These are phyloP conservation scores for Obelidium mucronatum DNA, from an alignment of 192 early-diverging fungal genomes.

Conservation along the genomic window DNA sequence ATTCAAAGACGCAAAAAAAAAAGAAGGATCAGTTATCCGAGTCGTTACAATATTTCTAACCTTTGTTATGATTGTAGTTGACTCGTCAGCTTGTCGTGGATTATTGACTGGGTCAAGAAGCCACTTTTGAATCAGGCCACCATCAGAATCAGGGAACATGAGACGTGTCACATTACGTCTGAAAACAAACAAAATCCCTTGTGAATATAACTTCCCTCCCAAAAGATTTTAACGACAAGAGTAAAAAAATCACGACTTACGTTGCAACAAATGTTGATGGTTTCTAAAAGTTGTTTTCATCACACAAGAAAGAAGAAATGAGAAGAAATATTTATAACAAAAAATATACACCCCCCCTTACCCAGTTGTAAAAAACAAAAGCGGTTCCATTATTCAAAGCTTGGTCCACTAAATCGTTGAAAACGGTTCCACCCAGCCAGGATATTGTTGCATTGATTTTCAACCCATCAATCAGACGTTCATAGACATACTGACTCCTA, in stretches of 20 bases:
- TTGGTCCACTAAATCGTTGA: slow-evolving; percentile 16
- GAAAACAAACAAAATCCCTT: background rate
- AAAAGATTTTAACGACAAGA: background rate
- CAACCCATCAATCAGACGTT: slow-evolving; percentile 36
- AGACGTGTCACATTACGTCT: slow-evolving; percentile 30
- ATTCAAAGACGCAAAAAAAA: no score
- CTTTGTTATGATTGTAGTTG: slow-evolving; percentile 26
- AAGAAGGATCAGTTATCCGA: no score
- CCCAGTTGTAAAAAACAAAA: slow-evolving; percentile 38
- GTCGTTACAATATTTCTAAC: background rate
- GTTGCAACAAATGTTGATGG: slow-evolving; percentile 36
- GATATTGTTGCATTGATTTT: slow-evolving; percentile 18
- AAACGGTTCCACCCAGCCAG: slow-evolving; percentile 24
- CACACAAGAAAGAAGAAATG: background rate
- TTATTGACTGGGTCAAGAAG: slow-evolving; percentile 4
- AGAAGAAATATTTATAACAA: background rate
- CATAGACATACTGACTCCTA: slow-evolving; percentile 35
- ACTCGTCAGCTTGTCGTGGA: slow-evolving; percentile 9
- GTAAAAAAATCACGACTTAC: background rate
- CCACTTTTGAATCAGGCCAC: slow-evolving; percentile 14
- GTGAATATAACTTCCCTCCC: no score
- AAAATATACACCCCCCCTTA: no score
- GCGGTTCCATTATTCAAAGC: slow-evolving; percentile 24
- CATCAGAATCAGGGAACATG: slow-evolving; percentile 27
- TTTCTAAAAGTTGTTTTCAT: no score